These are phyloP conservation scores for Setaria viridis DNA, from an alignment of 202 grass and related monocot genomes.

Conservation along the genomic window DNA sequence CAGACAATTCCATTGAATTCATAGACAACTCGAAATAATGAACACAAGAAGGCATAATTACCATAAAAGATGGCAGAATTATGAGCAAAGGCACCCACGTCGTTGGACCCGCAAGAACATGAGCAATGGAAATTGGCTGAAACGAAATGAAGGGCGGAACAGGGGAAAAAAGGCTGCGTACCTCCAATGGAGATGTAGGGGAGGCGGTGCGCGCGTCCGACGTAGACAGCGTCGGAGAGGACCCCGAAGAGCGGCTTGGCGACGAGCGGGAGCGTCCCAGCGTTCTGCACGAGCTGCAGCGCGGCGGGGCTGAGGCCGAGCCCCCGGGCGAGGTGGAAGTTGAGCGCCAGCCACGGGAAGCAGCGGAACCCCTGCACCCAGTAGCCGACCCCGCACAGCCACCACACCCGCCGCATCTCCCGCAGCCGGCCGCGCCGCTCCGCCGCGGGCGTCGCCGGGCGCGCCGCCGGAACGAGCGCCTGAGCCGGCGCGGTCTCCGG, in stretches of 20 bases:
- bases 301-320: conserved; percentile 60
- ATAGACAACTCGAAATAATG: background rate
- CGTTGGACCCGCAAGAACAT: background rate
- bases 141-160: background rate
- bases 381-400: conserved; percentile 78
- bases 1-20: background rate
- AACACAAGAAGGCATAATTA: background rate
- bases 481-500: background rate
- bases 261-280: conserved; percentile 68
- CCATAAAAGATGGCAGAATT: background rate
- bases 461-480: background rate
- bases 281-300: conserved; percentile 80
- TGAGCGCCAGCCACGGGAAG: conserved; percentile 90
- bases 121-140: background rate
- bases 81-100: background rate
- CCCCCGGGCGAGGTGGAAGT: conserved; percentile 73
- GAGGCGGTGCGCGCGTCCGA: conserved; percentile 58
- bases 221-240: conserved; percentile 72
- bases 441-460: background rate
- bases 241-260: conserved; percentile 86
- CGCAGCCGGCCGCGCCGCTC: conserved; percentile 40
- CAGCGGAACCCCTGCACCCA: conserved; percentile 94
- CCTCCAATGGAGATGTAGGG: conserved; percentile 88
- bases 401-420: conserved; percentile 65
- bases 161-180: background rate